These are phyloP conservation scores for Periconia digitata DNA, from an alignment of 2,329 filamentous ascomycete genomes.

Conservation along the genomic window DNA sequence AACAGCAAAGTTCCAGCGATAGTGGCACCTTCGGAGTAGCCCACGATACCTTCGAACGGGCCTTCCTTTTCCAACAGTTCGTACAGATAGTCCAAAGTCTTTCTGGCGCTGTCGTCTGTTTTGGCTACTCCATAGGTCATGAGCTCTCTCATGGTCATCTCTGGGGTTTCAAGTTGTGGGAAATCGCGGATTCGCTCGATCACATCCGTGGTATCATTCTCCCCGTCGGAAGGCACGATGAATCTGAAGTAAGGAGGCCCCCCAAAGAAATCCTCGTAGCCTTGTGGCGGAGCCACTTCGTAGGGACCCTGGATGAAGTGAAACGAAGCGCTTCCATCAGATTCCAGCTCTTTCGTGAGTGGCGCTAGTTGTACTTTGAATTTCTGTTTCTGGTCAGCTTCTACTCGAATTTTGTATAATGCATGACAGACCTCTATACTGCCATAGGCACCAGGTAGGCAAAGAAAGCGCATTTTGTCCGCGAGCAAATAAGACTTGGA, in stretches of 20 bases:
- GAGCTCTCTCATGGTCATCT: slow-evolving; percentile 59
- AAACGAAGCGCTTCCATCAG: slow-evolving; percentile 21
- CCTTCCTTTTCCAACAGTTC: slow-evolving; percentile 24
- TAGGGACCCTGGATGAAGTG: slow-evolving; percentile 29
- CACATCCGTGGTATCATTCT: slow-evolving; percentile 22
- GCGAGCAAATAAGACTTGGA: too few species aligned
- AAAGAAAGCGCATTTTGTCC: slow-evolving; percentile 20
- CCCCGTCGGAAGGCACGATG: slow-evolving; percentile 19
- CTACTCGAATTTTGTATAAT: too few species aligned
- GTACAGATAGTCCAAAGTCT: slow-evolving; percentile 23
- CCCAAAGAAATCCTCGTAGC: slow-evolving; percentile 32
- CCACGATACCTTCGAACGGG: slow-evolving; percentile 57
- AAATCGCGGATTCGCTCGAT: slow-evolving; percentile 56
- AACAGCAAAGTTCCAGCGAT: slow-evolving; percentile 50
- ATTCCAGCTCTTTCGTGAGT: slow-evolving; percentile 26
- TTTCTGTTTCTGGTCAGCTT: slow-evolving; percentile 15
- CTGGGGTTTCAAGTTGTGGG: slow-evolving; percentile 54
- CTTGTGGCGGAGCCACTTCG: slow-evolving; percentile 23
- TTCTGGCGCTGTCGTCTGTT: slow-evolving; percentile 24
- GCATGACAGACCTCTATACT: slow-evolving; percentile 21
- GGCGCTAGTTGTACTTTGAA: slow-evolving; percentile 31
- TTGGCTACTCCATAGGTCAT: slow-evolving; percentile 41
- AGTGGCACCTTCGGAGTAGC: slow-evolving; percentile 63
- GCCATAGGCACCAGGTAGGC: slow-evolving; percentile 28
- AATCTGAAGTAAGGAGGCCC: slow-evolving; percentile 29